These are phyloP conservation scores for Citrus glauca DNA, from an alignment of 345 rosid genomes.

Conservation along the genomic window DNA sequence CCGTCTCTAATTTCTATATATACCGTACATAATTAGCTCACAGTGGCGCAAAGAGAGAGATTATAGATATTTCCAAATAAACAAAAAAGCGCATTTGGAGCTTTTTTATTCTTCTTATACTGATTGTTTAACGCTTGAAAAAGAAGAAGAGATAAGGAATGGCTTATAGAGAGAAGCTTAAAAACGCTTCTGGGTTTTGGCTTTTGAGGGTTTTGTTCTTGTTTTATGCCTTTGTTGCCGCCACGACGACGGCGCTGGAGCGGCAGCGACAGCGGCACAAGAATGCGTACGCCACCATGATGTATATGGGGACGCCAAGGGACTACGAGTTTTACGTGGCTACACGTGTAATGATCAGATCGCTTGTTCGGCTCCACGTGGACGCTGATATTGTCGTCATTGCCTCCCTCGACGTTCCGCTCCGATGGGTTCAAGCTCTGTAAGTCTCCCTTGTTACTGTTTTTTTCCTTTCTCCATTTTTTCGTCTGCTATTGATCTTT, in stretches of 20 bases:
- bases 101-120: background rate
- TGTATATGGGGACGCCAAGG: constrained; percentile 98
- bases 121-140: background rate
- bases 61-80: background rate
- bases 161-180: background rate
- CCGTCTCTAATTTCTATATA: background rate
- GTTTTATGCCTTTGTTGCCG: background rate
- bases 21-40: background rate
- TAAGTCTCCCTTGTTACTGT: constrained; percentile 33
- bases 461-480: too few relatives aligned
- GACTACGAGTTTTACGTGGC: constrained; percentile 98
- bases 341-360: constrained; percentile 86
- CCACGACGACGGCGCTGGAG: constrained; percentile 11
- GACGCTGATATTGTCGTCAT: constrained; percentile 95
- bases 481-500: background rate
- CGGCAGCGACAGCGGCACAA: constrained; percentile 32
- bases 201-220: constrained; percentile 1
- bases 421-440: constrained; percentile 69
- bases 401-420: constrained; percentile 93
- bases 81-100: background rate
- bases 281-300: constrained; percentile 97
- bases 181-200: background rate
- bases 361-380: constrained; percentile 54
- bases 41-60: background rate
- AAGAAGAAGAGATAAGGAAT: background rate